These are phyloP conservation scores for Yamadazyma nakazawae DNA, from an alignment of 805 yeast species.

Conservation along the genomic window DNA sequence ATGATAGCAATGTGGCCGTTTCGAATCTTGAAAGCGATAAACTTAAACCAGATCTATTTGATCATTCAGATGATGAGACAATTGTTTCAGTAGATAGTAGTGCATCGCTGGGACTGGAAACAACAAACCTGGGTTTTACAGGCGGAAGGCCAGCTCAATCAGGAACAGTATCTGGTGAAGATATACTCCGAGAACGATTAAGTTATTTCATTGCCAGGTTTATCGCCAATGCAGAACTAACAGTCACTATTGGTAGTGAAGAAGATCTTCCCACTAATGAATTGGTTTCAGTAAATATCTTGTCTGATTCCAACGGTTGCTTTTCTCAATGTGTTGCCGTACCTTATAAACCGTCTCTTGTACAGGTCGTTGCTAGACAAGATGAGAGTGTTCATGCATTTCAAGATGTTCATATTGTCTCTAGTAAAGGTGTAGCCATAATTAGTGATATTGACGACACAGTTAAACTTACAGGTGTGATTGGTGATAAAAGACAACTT, in stretches of 20 bases:
- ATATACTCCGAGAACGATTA: slow-evolving; percentile 58
- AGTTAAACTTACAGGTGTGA: slow-evolving; percentile 82
- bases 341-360: slow-evolving; percentile 56
- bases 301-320: slow-evolving; percentile 67
- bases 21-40: slow-evolving; percentile 24
- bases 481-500: slow-evolving; percentile 81
- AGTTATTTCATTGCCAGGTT: slow-evolving; percentile 68
- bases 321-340: slow-evolving; percentile 54
- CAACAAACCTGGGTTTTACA: neutral
- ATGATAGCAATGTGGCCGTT: slow-evolving; percentile 19
- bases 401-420: slow-evolving; percentile 43
- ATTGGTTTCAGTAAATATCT: slow-evolving; percentile 26
- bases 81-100: slow-evolving; percentile 13
- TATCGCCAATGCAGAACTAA: slow-evolving; percentile 54
- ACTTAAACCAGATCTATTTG: slow-evolving; percentile 23
- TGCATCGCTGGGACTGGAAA: neutral
- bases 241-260: slow-evolving; percentile 54
- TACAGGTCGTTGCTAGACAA: slow-evolving; percentile 47
- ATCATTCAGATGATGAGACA: slow-evolving; percentile 24
- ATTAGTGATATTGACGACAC: slow-evolving; percentile 96
- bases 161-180: slow-evolving; percentile 30
- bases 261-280: slow-evolving; percentile 25
- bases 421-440: slow-evolving; percentile 56
- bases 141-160: neutral
- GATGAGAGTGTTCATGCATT: slow-evolving; percentile 48